Percentiles rank a stretch among this genome's conserved stretches.
phyloP scores from a whole-genome alignment of 148 eudicot genomes.

The Camellia japonica region DNA sequence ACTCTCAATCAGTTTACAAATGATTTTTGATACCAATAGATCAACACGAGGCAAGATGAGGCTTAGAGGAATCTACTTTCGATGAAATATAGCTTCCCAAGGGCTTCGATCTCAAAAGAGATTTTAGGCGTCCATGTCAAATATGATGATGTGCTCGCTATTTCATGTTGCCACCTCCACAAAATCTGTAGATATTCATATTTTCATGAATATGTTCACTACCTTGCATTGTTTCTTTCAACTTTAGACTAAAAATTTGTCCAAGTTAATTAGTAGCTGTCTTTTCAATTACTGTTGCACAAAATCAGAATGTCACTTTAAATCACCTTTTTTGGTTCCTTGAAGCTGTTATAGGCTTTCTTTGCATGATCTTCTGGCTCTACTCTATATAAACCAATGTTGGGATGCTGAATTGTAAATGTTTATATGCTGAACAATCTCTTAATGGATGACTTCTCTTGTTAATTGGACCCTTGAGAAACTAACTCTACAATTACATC shows the following conservation, averaged over 20 bases:
- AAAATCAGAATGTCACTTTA: not conserved
- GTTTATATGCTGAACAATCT: not conserved
- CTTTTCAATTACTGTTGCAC: not conserved
- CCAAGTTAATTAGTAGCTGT: not conserved
- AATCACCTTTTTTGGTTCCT: not conserved
- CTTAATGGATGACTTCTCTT: not conserved
- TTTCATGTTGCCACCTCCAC: too few species aligned
- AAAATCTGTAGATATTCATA: too few species aligned
- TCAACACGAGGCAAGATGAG: too few species aligned
- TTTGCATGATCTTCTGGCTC: constrained; percentile 3
- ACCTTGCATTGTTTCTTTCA: not conserved
- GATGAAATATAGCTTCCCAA: too few species aligned
- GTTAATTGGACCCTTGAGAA: not conserved
- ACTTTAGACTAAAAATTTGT: not conserved
- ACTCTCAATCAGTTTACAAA: too few species aligned
- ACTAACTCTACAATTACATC: not conserved
- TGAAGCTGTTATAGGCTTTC: not conserved
- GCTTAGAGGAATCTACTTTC: too few species aligned
- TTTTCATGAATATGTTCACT: not conserved
- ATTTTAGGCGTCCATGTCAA: too few species aligned
- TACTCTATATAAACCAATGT: not conserved
- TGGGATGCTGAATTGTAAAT: not conserved
- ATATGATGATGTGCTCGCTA: too few species aligned
- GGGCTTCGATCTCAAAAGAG: too few species aligned
- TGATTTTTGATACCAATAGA: too few species aligned